A percentile compares a stretch with the other conserved stretches of the same genome.
Conservation (phyloP, 257 asterid genomes). For the Buddleja alternifolia region DNA sequence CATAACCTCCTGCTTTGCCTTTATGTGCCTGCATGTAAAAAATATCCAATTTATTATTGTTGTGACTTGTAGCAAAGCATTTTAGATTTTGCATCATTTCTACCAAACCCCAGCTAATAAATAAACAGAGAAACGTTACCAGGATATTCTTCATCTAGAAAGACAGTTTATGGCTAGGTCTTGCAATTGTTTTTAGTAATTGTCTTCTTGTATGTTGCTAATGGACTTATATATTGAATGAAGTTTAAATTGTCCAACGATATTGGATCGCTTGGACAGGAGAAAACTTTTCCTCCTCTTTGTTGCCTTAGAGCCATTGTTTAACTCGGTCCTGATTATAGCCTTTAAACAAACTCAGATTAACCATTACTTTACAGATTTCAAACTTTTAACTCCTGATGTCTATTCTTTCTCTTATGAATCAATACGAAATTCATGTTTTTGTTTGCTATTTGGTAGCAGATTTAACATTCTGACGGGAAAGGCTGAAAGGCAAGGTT, state of each 20-base stretch:
- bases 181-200: not conserved
- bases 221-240: slow-evolving; percentile 2
- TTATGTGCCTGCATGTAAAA: not conserved
- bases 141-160: not conserved
- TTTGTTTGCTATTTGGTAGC: not conserved
- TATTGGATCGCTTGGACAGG: not conserved
- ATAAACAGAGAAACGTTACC: not conserved
- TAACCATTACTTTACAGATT: not conserved
- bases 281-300: not conserved
- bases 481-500: too few species aligned
- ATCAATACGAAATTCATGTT: not conserved
- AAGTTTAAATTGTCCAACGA: not conserved
- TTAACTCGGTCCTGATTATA: not conserved
- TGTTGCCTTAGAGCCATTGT: not conserved
- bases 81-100: not conserved
- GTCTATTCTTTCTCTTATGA: slow-evolving; percentile 11
- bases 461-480: too few species aligned
- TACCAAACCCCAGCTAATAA: not conserved
- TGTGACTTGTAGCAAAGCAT: slow-evolving; percentile 3
- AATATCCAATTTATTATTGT: slow-evolving; percentile 2
- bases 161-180: not conserved
- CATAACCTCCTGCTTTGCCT: not conserved
- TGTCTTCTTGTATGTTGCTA: not conserved
- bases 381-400: not conserved
- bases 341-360: not conserved